Evolutionary conservation across 139 green algal genomes (phyloP).

Genomic region (Zygnema circumcarinatum): DNA sequence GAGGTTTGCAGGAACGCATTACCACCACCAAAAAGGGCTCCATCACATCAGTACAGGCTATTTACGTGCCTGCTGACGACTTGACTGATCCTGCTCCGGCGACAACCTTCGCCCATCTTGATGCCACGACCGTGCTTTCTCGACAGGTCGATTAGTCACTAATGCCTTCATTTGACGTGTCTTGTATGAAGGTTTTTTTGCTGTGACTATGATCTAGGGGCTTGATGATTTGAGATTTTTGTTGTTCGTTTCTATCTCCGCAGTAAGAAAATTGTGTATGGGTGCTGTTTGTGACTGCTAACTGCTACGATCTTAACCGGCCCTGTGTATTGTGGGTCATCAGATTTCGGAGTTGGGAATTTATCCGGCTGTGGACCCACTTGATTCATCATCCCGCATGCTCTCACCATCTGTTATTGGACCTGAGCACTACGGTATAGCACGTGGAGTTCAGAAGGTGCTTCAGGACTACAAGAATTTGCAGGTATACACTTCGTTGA

Average conservation of each 20-base stretch:
- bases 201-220: neutral
- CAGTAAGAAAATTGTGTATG: no score
- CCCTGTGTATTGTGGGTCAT: no score
- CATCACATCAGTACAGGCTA: conserved; percentile 96
- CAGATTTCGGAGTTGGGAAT: conserved; percentile 99
- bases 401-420: conserved; percentile 93
- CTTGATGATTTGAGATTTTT: conserved; percentile 1
- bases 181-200: no score
- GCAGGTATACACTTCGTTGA: no score
- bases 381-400: conserved; percentile 99
- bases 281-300: no score
- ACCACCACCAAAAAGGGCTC: conserved; percentile 98
- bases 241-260: neutral
- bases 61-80: conserved; percentile 64
- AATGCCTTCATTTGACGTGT: neutral
- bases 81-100: conserved; percentile 64
- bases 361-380: conserved; percentile 98
- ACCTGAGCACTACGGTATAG: conserved; percentile 93
- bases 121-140: conserved; percentile 79
- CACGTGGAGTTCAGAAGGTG: conserved; percentile 96
- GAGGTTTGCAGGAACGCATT: conserved; percentile 97
- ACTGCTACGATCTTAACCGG: no score
- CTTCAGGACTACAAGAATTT: conserved; percentile 85
- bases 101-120: conserved; percentile 65
- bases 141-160: conserved; percentile 70